Base-by-base conservation (phyloP, 2,329 filamentous ascomycete genomes). In the Penicillium sp. region DNA sequence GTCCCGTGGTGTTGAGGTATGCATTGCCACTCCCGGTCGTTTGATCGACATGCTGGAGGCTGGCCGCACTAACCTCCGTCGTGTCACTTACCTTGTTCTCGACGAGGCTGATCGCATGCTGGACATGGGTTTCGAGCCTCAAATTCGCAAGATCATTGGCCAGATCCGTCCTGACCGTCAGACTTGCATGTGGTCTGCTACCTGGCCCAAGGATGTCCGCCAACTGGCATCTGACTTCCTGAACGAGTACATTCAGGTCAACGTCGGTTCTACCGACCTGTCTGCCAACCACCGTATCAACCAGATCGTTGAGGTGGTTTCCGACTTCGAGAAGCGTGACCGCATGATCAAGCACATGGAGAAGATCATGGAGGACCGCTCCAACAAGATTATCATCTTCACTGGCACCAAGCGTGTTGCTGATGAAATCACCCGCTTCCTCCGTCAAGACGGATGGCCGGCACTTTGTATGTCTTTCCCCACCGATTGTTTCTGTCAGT, bases 51-150 rank as follows among this genome's bases (percentile, higher is more conserved):
- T 98, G 91, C 86, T 99, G 31, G 95, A 98, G 80, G 91, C 91
- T 66, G 93, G 93, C 77, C 96, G 96, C 84, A 99, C 95, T 70
- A 98, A 99, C 81, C 86, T 99, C 63, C 93, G 93, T 66, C 92
- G 95, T 76, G 93, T 98, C 61, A 99, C 95, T 55, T 99, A 99
- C 81, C 84, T 99, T 56, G 95, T 98, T 66, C 92, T 99, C 63
- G 95, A 99, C 71, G 95, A 99, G 82, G 95, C 95, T 75, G 95
- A 99, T 80, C 93, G 95, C 73, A 99, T 99, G 95, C 84, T 99
- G 75, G 95, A 99, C 81, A 99, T 99, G 95, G 95, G 95, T 86
- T 98, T 99, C 80, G 95, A 99, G 81, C 95, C 95, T 66, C 95
- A 98, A 78, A 98, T 99, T 71, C 91, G 95, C 82, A 98, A 98